Evolutionary conservation across 345 rosid species (phyloP), one percentile per base, ranked within the genome.

Genomic region (Nasturtium officinale): DNA sequence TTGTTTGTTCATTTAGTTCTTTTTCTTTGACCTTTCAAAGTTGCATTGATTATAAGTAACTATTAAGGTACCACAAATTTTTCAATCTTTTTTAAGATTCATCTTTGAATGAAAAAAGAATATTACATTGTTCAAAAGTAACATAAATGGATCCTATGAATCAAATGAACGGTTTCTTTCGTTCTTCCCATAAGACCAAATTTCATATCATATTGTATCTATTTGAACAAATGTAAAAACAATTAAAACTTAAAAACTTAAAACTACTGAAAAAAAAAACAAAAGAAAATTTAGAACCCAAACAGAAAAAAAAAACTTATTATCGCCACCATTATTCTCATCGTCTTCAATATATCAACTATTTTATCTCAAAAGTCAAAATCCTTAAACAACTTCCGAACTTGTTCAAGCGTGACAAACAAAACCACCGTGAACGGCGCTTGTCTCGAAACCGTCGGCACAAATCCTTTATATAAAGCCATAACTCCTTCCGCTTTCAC

Each of bases 341-440:
- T 25, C 72, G 32, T 56, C 77, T 9, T 48, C 50, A 25, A 9
- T 5, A 20, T 12, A 17, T 68, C 12, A 45, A 57, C 55, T 35
- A 18, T 29, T 58, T 2, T 57, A 1, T 42, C 4, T 72, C 68
- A 78, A 73, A 78, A 78, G 69, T 78, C 81, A 79, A 81, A 85
- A 63, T 89, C 92, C 46, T 87, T 86, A 0, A 91, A 64, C 85
- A 91, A 7, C 79, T 84, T 89, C 56, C 89, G 68, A 62, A 89
- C 92, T 71, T 89, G 97, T 64, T 91, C 97, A 12, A 91, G 82
- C 4, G 97, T 91, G 2, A 91, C 91, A 52, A 91, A 91, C 56
- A 91, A 69, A 66, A 91, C 89, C 37, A 92, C 81, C 57, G 98
- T 92, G 69, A 92, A 92, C n/a, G 96, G 98, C 0, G 94, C 98